These are phyloP conservation scores for Stachybotrys chlorohalonatus DNA, from an alignment of 2,329 filamentous ascomycete species.

Conservation along the genomic window DNA sequence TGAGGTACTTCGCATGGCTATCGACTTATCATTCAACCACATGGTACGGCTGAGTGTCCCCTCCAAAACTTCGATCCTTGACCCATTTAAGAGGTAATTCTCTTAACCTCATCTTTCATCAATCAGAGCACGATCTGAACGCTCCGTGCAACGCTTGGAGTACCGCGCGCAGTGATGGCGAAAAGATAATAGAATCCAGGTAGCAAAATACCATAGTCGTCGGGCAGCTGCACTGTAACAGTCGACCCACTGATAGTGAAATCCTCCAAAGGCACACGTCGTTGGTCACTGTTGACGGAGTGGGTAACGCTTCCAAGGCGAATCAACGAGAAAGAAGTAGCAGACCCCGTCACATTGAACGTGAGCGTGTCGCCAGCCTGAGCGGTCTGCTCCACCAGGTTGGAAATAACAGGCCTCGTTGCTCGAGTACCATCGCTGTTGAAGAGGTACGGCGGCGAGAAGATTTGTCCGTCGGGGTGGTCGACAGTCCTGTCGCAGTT, in stretches of 20 bases:
- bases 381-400: neutral
- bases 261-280: slow-evolving; percentile 35
- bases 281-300: slow-evolving; percentile 49
- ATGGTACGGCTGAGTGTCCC: too few relatives aligned
- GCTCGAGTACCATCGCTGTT: slow-evolving; percentile 29
- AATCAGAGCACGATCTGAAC: neutral
- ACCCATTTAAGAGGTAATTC: too few relatives aligned
- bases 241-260: slow-evolving; percentile 11
- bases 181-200: slow-evolving; percentile 49
- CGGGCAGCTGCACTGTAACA: slow-evolving; percentile 32
- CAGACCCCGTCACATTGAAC: slow-evolving; percentile 11
- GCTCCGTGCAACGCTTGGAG: neutral
- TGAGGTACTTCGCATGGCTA: too few relatives aligned
- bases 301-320: slow-evolving; percentile 42
- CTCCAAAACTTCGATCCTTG: too few relatives aligned
- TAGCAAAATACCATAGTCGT: slow-evolving; percentile 37
- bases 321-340: slow-evolving; percentile 30
- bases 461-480: slow-evolving; percentile 47
- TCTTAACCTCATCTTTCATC: too few relatives aligned
- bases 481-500: slow-evolving; percentile 26
- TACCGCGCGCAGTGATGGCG: slow-evolving; percentile 9
- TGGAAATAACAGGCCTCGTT: slow-evolving; percentile 12
- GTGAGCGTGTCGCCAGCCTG: slow-evolving; percentile 11
- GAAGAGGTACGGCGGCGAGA: slow-evolving; percentile 46
- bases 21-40: too few relatives aligned